Evolutionary conservation across 179 eudicot genomes (phyloP).

Genomic region (Spinacia oleracea): DNA sequence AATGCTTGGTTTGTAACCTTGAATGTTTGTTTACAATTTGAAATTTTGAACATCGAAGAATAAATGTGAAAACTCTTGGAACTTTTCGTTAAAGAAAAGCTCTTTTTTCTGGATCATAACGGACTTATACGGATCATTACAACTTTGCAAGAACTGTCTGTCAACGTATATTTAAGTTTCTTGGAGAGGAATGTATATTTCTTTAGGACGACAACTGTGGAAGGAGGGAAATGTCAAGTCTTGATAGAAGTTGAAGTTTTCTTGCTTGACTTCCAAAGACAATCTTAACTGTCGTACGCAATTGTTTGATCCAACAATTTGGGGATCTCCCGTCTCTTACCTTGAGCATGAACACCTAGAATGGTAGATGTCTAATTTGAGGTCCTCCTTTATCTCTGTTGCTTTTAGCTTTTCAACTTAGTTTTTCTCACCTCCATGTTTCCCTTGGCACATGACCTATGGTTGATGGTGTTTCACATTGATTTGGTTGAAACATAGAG

Average conservation of each 20-base stretch:
- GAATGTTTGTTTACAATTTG: no score
- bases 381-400: background rate
- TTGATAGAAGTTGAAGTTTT: background rate
- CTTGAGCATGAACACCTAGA: background rate
- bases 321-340: background rate
- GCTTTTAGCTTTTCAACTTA: background rate
- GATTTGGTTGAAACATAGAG: background rate
- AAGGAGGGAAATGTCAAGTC: background rate
- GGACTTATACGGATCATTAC: background rate
- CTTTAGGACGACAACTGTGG: background rate
- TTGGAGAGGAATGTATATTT: background rate
- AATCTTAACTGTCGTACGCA: background rate
- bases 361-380: background rate
- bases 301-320: background rate
- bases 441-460: background rate
- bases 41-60: no score
- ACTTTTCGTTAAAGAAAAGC: background rate
- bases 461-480: background rate
- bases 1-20: background rate
- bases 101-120: no score
- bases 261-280: slow-evolving; percentile 1
- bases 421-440: background rate
- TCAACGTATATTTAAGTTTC: background rate
- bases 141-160: background rate
- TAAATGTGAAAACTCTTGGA: background rate